Conservation (phyloP, 2,329 filamentous ascomycete genomes). For the Aspergillus udagawae region DNA sequence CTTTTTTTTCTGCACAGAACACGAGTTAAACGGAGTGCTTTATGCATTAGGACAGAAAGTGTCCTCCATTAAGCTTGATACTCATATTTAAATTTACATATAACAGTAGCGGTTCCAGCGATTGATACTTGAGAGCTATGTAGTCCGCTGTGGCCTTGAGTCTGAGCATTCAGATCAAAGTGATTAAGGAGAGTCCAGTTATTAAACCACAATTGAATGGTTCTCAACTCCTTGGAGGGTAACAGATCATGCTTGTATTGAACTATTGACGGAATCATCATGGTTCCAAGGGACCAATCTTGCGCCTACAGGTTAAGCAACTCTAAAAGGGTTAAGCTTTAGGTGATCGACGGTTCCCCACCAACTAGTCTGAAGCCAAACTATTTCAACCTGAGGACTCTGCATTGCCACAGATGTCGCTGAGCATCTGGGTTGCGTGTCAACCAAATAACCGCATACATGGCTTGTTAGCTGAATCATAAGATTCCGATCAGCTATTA, state of each 20-base stretch:
- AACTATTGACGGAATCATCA: neutral
- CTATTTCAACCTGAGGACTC: neutral
- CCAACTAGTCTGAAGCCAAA: neutral
- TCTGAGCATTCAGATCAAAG: neutral
- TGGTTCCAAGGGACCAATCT: neutral
- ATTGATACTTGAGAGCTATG: neutral
- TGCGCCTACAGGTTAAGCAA: neutral
- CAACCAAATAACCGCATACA: neutral
- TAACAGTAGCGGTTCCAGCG: too few species aligned
- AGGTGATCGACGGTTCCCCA: constrained; percentile 1
- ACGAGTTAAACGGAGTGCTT: too few species aligned
- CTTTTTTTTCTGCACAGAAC: too few species aligned
- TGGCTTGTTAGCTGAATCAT: neutral
- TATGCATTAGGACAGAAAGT: too few species aligned
- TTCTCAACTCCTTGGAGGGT: neutral
- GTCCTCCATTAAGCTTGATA: too few species aligned
- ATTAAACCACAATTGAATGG: neutral
- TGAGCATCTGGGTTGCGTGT: neutral
- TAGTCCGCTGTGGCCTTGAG: neutral
- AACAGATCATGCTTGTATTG: neutral
- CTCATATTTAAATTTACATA: too few species aligned
- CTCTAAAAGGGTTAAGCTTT: constrained; percentile 1
- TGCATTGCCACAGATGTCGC: neutral
- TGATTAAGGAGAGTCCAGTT: neutral
- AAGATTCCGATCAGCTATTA: neutral